Evolutionary conservation across 495 filamentous ascomycete species (phyloP), one percentile per base, ranked within the genome.

Genomic region (Aspergillus nidulans): DNA sequence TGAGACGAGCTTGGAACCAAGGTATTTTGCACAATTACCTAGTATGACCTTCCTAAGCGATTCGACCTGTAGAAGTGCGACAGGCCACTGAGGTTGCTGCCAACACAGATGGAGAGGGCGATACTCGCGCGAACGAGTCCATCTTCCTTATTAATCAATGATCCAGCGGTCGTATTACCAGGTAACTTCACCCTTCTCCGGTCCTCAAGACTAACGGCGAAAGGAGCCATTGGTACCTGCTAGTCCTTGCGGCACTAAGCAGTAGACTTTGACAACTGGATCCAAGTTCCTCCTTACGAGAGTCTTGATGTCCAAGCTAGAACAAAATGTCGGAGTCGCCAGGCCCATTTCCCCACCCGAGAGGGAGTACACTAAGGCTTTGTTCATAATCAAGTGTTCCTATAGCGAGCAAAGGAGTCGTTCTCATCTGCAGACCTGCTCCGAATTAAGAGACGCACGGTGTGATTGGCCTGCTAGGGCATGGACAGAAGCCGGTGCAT

Each of bases 11-110:
- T 65, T 69, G 8, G 87, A 83, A 4, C 65, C 55, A 16, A 94
- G 57, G 58, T 95, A 92, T 70, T 92, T 95, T 0, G 90, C 90
- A 62, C 89, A 92, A 56, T 91, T 92, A 12, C 79, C 70, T 79
- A 24, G 45, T n/a, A 49, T 3, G 12, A 24, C 65, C 3, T 65
- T 62, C 30, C 47, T 4, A 32, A 21, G 36, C 10, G 32, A 28
- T 10, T 30, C 15, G 4, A 15, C 12, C 6, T 2, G 5, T 21
- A 21, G 20, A 30, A 49, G 8, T 9, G 32, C 9, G 13, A 15
- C 15, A 15, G 60, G 70, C 60, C 68, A 74, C 85, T 85, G 28
- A 94, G 63, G 64, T 80, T 85, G 60, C 86, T 85, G 51, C 87
- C 78, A 52, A 92, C 81, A 30, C 77, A 73, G 23, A 90, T 73